Evolutionary conservation across 2,329 filamentous ascomycete genomes (phyloP).

Genomic region (Talaromyces funiculosus): DNA sequence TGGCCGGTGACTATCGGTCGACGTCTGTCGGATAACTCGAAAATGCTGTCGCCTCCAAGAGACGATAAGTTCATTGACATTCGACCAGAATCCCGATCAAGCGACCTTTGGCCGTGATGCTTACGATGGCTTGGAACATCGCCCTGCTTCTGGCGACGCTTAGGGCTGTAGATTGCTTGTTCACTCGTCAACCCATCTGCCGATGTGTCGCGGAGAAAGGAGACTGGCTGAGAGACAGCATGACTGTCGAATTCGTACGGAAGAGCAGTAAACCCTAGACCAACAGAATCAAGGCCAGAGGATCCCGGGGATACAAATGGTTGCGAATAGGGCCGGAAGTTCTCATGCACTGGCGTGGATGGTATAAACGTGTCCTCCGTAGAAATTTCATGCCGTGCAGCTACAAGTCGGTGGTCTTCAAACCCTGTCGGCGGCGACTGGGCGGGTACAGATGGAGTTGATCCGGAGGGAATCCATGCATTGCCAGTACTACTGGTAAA

Average conservation of each 20-base stretch:
- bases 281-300: neutral
- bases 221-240: slow-evolving; percentile 30
- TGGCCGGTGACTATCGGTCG: slow-evolving; percentile 19
- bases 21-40: neutral
- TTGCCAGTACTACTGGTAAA: slow-evolving; percentile 3
- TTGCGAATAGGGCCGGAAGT: neutral
- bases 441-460: slow-evolving; percentile 2
- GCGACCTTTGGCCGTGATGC: neutral
- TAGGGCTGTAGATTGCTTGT: neutral
- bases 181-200: slow-evolving; percentile 29
- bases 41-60: neutral
- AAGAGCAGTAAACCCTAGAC: slow-evolving; percentile 18
- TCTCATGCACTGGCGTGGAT: slow-evolving; percentile 1
- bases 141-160: slow-evolving; percentile 3
- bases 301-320: neutral
- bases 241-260: slow-evolving; percentile 28
- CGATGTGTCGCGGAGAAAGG: slow-evolving; percentile 30
- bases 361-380: neutral
- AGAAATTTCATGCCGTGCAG: neutral
- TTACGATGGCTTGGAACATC: neutral
- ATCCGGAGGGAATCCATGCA: neutral
- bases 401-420: neutral
- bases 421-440: slow-evolving; percentile 6
- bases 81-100: neutral
- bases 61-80: neutral